Evolutionary conservation across 148 eudicot species (phyloP).

Genomic region (Cornus kousa): DNA sequence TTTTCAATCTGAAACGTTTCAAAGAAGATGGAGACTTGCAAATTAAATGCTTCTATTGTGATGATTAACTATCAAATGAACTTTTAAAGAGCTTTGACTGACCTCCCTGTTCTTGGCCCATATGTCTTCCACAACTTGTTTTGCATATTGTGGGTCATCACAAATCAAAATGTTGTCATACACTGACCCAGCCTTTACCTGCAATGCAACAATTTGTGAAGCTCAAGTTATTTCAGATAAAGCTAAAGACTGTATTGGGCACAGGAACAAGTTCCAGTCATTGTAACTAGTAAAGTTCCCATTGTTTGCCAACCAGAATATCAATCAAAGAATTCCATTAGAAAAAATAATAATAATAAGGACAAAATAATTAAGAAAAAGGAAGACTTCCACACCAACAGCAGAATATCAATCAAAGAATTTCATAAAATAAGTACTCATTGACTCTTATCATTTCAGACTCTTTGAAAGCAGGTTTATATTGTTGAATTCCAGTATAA

Average conservation of each 20-base stretch:
- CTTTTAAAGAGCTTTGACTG: conserved; percentile 9
- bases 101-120: conserved; percentile 71
- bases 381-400: not conserved
- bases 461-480: not conserved
- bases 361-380: not conserved
- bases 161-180: conserved; percentile 84
- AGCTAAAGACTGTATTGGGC: not conserved
- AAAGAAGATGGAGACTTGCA: not conserved
- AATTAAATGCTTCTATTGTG: not conserved
- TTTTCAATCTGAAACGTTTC: conserved; percentile 57
- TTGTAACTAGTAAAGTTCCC: not conserved
- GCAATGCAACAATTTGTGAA: conserved; percentile 18
- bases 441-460: not conserved
- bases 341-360: not conserved
- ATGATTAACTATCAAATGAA: not conserved
- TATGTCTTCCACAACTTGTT: conserved; percentile 67
- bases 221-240: not conserved
- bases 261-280: not conserved
- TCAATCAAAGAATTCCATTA: not conserved
- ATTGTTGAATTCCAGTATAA: not conserved
- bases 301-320: not conserved
- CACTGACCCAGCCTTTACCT: conserved; percentile 95
- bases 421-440: not conserved
- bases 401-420: too few relatives aligned
- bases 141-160: conserved; percentile 91